Conservation (phyloP, 371 early-diverging fungal genomes). For the Thermomucor indicae-seudaticae region DNA sequence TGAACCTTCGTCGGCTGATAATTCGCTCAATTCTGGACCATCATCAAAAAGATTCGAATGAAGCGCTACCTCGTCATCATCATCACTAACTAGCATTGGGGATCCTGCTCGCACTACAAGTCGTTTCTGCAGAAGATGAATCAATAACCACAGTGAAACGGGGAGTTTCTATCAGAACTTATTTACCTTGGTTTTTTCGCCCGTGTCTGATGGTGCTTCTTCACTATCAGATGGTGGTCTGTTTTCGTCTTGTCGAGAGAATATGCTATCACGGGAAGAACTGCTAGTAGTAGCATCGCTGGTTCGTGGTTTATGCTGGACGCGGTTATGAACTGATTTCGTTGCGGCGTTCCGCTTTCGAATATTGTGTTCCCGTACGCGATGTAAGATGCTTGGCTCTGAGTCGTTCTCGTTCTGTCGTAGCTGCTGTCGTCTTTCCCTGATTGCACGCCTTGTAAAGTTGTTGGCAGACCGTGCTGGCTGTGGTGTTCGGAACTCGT, state of each 20-base stretch:
- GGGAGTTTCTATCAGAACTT: no score
- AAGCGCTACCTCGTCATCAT: slow-evolving; percentile 29
- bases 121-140: no score
- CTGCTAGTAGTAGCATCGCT: slow-evolving; percentile 4
- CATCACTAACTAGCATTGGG: no score
- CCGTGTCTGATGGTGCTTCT: no score
- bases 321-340: background rate
- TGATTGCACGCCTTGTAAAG: background rate
- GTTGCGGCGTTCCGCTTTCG: slow-evolving; percentile 13
- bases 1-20: slow-evolving; percentile 32
- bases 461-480: slow-evolving; percentile 10
- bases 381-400: slow-evolving; percentile 24
- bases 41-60: slow-evolving; percentile 44
- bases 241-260: slow-evolving; percentile 9
- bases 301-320: background rate
- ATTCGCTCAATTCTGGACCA: slow-evolving; percentile 48
- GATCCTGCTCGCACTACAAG: no score
- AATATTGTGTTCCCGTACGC: slow-evolving; percentile 26
- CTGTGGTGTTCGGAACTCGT: slow-evolving; percentile 36
- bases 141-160: no score
- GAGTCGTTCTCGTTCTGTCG: slow-evolving; percentile 2
- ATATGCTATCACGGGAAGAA: slow-evolving; percentile 4
- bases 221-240: slow-evolving; percentile 10
- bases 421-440: background rate
- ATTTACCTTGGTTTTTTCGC: background rate